Conservation (phyloP, 2,329 filamentous ascomycete species). For the Neonectria hederae region DNA sequence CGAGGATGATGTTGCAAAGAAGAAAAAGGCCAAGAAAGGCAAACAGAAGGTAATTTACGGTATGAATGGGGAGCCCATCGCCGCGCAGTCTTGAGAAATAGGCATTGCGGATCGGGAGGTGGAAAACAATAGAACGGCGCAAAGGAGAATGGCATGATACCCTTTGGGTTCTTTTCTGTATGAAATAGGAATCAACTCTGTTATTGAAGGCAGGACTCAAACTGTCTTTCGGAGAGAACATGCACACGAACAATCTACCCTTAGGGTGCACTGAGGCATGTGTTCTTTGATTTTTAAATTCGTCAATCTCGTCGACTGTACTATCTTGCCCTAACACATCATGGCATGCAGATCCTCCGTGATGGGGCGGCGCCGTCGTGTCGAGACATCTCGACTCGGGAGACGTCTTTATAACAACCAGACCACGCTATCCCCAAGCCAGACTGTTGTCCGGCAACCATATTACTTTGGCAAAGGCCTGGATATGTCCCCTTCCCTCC, state of each 20-base stretch:
- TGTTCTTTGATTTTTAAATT: constrained; percentile 25
- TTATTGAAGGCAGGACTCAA: constrained; percentile 22
- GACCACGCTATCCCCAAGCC: constrained; percentile 31
- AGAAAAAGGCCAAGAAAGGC: constrained; percentile 48
- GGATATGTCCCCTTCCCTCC: constrained; percentile 32
- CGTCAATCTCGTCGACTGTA: constrained; percentile 41
- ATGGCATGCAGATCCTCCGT: constrained; percentile 30
- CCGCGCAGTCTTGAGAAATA: constrained; percentile 31
- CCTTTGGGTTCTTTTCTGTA: constrained; percentile 36
- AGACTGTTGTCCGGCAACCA: constrained; percentile 34
- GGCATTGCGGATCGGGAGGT: background rate
- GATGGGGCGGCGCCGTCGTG: constrained; percentile 28
- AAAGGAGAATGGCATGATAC: constrained; percentile 40
- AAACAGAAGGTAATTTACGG: constrained; percentile 49
- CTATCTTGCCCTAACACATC: constrained; percentile 30
- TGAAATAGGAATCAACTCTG: constrained; percentile 10
- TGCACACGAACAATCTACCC: constrained; percentile 10
- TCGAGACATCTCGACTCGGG: constrained; percentile 28
- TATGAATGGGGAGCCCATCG: constrained; percentile 50
- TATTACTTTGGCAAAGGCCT: constrained; percentile 39
- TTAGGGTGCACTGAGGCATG: constrained; percentile 6
- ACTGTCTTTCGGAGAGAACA: constrained; percentile 11
- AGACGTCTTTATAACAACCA: constrained; percentile 28
- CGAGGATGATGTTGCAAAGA: constrained; percentile 43
- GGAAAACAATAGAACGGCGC: constrained; percentile 30